Base-by-base conservation (phyloP, 805 yeast genomes). In the Saccharomyces eubayanus region DNA sequence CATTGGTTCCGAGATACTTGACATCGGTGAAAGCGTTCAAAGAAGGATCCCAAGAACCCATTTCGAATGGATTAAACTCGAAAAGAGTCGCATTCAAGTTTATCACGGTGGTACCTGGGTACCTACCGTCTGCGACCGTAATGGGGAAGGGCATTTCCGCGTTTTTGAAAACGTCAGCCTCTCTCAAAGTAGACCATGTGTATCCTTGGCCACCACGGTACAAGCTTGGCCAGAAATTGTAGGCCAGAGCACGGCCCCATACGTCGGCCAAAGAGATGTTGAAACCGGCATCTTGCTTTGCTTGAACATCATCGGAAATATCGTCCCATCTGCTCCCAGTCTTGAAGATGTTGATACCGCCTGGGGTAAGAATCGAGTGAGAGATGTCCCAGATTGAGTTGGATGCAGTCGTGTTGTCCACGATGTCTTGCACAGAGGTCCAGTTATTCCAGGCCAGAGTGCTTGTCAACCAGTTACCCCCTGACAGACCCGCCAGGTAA, bases 21-120 rank as follows among this genome's bases (percentile, higher is more conserved):
- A 81, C 70, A 55, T 85, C 84, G 11, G 83, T 75, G 68, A 90
- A 89, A 2, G 85, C 72, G 53, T 77, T 74, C 52, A 87, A 70
- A 1, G 85, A 74, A 12, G 89, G 86, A 65, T 90, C 97, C 96
- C 96, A 89, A 4, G 95, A 83, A 12, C 97, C 97, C 63, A 89
- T 70, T 65, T 85, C 87, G 61, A 73, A 84, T 12, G 95, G 91
- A 50, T 77, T 78, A 59, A 81, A 68, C 59, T 83, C 81, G 57
- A 83, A 80, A 51, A 76, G 77, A 1, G 96, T 87, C 8, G 95
- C 83, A 72, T 88, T 89, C 31, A 70, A 65, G 55, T 78, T 76
- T 50, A 86, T 72, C 49, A 85, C 75, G 4, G 57, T 50, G 3
- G 85, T 76, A 28, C 81, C 81, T 10, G 88, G 88, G n/a, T 77